Percentiles rank a stretch among this genome's conserved stretches.
Evolutionary conservation across 2,329 filamentous ascomycete species (phyloP).

Genomic region (Talaromyces sp.): DNA sequence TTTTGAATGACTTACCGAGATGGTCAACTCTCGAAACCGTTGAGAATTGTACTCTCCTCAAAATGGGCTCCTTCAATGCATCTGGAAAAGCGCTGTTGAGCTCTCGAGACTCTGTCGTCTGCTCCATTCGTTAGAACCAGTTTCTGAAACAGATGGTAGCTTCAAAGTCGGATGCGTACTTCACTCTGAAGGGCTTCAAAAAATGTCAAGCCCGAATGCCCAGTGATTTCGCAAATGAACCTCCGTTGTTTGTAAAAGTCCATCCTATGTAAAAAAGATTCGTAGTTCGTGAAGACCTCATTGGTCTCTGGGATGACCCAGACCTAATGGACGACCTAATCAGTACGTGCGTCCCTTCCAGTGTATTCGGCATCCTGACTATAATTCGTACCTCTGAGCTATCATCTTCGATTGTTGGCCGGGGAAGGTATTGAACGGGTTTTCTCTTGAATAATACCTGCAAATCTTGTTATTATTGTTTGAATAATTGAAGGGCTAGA

Average conservation of each 20-base stretch:
- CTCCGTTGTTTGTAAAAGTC: constrained; percentile 91
- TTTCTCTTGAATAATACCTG: constrained; percentile 96
- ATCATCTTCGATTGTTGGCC: constrained; percentile 70
- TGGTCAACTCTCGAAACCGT: constrained; percentile 85
- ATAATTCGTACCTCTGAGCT: constrained; percentile 65
- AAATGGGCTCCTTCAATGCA: constrained; percentile 79
- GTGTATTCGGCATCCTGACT: neutral
- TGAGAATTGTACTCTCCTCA: constrained; percentile 87
- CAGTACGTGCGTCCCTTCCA: neutral
- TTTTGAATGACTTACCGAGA: constrained; percentile 47
- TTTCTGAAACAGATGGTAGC: neutral
- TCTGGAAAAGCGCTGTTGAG: constrained; percentile 91
- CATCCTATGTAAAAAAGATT: constrained; percentile 77
- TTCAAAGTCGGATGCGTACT: constrained; percentile 50
- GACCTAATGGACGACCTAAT: constrained; percentile 53
- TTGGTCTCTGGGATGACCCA: constrained; percentile 88
- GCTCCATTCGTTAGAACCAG: neutral
- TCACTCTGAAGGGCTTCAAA: constrained; percentile 90
- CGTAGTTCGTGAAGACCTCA: constrained; percentile 84
- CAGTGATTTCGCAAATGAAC: constrained; percentile 94
- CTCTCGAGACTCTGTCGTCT: constrained; percentile 76
- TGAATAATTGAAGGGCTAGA: neutral
- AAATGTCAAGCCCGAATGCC: constrained; percentile 83
- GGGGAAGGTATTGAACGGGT: constrained; percentile 75
- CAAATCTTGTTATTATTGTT: neutral